Conservation (phyloP, 345 rosid species). For the Erucastrum elatum region DNA sequence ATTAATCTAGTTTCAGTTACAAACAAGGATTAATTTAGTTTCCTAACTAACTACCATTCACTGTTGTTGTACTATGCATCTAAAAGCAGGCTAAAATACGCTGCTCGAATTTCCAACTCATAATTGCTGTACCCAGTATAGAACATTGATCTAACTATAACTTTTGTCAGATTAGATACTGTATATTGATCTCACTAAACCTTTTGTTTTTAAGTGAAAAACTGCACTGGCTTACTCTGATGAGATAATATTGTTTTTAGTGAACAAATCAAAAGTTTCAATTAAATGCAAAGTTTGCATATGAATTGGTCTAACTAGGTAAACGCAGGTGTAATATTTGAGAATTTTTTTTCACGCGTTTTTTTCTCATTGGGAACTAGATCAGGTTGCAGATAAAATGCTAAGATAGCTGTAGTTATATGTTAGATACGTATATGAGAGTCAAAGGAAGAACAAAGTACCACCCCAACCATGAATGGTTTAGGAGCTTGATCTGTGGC, state of each 20-base stretch:
- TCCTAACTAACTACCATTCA: not conserved
- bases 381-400: not conserved
- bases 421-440: not conserved
- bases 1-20: not conserved
- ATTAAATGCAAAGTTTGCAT: not conserved
- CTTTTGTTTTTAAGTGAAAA: not conserved
- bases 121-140: not conserved
- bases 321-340: not conserved
- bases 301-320: not conserved
- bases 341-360: not conserved
- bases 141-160: not conserved
- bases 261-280: not conserved
- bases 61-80: not conserved
- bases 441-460: not conserved
- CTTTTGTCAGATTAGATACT: not conserved
- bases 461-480: constrained; percentile 11
- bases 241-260: not conserved
- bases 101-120: not conserved
- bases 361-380: not conserved
- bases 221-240: not conserved
- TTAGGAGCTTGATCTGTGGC: constrained; percentile 2
- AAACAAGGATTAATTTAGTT: not conserved
- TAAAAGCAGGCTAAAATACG: not conserved
- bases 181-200: not conserved
- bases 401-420: not conserved